Conservation (phyloP, 441 rosid species). For the Gossypium gossypioides region DNA sequence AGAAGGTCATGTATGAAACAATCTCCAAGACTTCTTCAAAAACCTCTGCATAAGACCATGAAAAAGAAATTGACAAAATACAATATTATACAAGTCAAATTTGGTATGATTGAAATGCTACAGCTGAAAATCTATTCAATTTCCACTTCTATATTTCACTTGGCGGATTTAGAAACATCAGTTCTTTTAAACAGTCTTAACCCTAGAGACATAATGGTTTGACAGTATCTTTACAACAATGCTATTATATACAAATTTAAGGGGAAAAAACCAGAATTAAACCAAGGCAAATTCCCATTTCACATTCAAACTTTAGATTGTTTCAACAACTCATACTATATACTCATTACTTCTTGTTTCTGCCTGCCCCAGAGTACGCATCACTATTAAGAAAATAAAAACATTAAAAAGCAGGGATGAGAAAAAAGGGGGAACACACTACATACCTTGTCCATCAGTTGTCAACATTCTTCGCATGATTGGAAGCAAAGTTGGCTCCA, state of each 20-base stretch:
- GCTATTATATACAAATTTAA: neutral
- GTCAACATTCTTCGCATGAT: conserved; percentile 96
- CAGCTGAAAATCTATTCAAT: neutral
- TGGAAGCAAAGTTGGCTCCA: conserved; percentile 92
- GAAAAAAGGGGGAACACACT: neutral
- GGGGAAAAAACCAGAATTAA: neutral
- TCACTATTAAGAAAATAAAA: neutral
- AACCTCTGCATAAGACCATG: conserved; percentile 53
- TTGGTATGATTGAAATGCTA: neutral
- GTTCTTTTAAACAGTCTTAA: neutral
- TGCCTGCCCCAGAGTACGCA: neutral
- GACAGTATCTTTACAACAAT: neutral
- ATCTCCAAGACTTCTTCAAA: conserved; percentile 98
- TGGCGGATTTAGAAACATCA: neutral
- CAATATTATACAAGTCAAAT: neutral
- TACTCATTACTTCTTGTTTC: neutral
- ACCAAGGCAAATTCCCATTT: neutral
- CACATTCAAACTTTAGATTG: neutral
- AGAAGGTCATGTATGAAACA: conserved; percentile 85
- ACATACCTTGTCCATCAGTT: conserved; percentile 88
- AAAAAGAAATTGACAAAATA: neutral
- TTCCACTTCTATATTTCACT: neutral
- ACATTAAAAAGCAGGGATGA: neutral
- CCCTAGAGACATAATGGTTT: neutral
- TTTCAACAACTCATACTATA: neutral